Conservation (phyloP, 1,139 yeast genomes). For the Candida sanyaensis region DNA sequence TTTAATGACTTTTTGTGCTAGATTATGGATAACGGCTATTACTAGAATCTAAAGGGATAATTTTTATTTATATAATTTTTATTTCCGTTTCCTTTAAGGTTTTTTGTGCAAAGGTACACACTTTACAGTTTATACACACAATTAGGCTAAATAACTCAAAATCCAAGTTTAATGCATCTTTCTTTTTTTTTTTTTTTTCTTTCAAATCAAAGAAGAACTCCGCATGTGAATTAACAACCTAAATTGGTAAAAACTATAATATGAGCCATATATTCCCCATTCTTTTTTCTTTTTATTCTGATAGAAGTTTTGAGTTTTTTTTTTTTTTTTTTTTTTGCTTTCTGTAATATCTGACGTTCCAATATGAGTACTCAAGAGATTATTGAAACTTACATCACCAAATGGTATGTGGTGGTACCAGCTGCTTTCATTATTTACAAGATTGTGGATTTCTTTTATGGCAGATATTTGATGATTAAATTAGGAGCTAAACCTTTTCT, state of each 20-base stretch:
- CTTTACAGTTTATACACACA: too few species aligned
- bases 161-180: too few species aligned
- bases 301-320: neutral
- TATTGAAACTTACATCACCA: slow-evolving; percentile 8
- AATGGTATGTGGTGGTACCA: slow-evolving; percentile 13
- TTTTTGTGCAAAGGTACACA: too few species aligned
- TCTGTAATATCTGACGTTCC: neutral
- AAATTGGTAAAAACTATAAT: too few species aligned
- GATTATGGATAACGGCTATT: neutral
- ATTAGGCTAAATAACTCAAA: too few species aligned
- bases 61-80: too few species aligned
- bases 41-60: neutral
- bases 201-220: neutral
- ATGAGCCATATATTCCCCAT: too few species aligned
- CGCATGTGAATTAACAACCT: neutral
- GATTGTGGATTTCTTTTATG: slow-evolving; percentile 6
- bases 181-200: too few species aligned
- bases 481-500: slow-evolving; percentile 22
- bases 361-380: neutral
- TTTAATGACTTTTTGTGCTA: neutral
- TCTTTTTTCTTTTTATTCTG: neutral
- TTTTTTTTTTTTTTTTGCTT: neutral
- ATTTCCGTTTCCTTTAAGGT: too few species aligned
- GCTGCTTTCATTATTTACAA: slow-evolving; percentile 10
- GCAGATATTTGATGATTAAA: slow-evolving; percentile 14